Percentiles rank a stretch among this genome's conserved stretches.
phyloP scores from a whole-genome alignment of 805 yeast species.

The Blastobotrys muscicola region DNA sequence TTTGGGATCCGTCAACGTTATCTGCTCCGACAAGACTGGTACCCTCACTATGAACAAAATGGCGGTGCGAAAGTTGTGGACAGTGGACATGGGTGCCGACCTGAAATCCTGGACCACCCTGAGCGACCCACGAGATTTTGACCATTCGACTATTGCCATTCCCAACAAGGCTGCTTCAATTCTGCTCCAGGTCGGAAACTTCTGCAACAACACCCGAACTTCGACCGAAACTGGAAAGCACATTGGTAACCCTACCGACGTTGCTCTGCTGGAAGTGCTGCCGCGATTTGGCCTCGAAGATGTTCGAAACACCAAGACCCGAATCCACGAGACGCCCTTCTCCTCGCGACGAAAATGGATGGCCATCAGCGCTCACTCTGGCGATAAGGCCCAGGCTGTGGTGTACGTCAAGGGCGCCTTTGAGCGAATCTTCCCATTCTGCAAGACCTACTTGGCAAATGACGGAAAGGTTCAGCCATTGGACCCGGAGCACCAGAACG shows the following conservation, averaged over 20 bases:
- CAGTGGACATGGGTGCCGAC: slow-evolving; percentile 38
- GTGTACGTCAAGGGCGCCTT: slow-evolving; percentile 80
- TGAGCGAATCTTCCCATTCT: slow-evolving; percentile 57
- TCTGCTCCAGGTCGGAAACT: slow-evolving; percentile 23
- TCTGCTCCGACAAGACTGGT: slow-evolving; percentile 87
- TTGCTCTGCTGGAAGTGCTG: slow-evolving; percentile 74
- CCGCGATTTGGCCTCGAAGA: slow-evolving; percentile 66
- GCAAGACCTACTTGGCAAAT: slow-evolving; percentile 48
- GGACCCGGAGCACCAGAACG: slow-evolving; percentile 35
- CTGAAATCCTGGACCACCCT: slow-evolving; percentile 11
- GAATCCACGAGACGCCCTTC: slow-evolving; percentile 73
- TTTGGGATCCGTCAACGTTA: slow-evolving; percentile 86
- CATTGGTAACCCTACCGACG: slow-evolving; percentile 91
- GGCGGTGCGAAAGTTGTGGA: slow-evolving; percentile 81
- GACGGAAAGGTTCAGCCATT: slow-evolving; percentile 54
- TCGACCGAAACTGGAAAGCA: slow-evolving; percentile 50
- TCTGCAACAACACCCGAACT: slow-evolving; percentile 29
- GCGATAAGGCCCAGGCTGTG: slow-evolving; percentile 47
- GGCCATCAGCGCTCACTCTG: slow-evolving; percentile 68
- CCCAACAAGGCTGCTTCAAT: slow-evolving; percentile 13
- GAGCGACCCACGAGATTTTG: slow-evolving; percentile 4
- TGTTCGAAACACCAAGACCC: slow-evolving; percentile 44
- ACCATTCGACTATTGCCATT: slow-evolving; percentile 4
- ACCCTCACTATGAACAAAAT: slow-evolving; percentile 85
- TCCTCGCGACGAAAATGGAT: slow-evolving; percentile 76